A percentile compares a stretch with the other conserved stretches of the same genome.
These are phyloP conservation scores for Leishmania aethiopica DNA, from an alignment of 208 protist species.

Conservation along the genomic window DNA sequence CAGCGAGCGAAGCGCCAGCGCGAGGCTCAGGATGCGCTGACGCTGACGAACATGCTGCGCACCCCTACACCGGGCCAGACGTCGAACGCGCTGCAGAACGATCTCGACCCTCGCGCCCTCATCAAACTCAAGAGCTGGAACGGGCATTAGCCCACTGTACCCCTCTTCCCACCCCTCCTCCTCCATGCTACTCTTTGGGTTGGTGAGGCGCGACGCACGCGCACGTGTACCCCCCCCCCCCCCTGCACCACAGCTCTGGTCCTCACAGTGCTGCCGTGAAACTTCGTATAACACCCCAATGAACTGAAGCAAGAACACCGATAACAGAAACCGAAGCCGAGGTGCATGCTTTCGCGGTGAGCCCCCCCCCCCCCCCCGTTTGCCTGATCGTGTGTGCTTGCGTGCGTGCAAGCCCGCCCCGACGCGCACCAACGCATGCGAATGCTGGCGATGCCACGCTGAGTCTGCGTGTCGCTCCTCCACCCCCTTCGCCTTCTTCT, in stretches of 20 bases:
- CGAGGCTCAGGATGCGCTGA: conserved; percentile 76
- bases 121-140: conserved; percentile 74
- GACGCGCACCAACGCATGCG: neutral
- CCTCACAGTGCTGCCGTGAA: neutral
- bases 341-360: neutral
- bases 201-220: neutral
- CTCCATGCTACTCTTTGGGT: neutral
- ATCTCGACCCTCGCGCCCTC: conserved; percentile 73
- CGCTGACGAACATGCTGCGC: conserved; percentile 76
- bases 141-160: conserved; percentile 40
- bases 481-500: too few relatives aligned
- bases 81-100: conserved; percentile 78
- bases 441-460: neutral
- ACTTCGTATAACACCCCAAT: neutral
- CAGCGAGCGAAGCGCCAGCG: conserved; percentile 66
- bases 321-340: neutral
- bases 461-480: neutral
- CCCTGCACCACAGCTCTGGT: neutral
- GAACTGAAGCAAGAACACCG: neutral
- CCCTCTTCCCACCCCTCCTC: neutral
- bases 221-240: too few relatives aligned
- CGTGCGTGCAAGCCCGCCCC: neutral
- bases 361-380: neutral
- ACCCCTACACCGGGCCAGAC: conserved; percentile 81
- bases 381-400: neutral